Percentiles rank a stretch among this genome's conserved stretches.
Conservation (phyloP, 1,139 yeast species). For the Martiniozyma asiatica region DNA sequence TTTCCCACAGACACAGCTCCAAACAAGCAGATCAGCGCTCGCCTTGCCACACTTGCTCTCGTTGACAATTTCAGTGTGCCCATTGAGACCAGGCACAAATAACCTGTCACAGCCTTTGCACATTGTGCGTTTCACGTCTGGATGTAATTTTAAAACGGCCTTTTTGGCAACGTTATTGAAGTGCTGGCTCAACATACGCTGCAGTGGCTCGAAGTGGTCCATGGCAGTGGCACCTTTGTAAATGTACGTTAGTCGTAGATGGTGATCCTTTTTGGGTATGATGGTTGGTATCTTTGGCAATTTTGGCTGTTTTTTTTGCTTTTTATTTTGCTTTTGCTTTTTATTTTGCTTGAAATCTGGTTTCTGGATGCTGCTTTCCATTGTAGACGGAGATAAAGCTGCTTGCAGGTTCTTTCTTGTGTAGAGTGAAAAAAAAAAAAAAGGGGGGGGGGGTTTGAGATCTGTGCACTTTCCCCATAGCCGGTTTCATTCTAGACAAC, state of each 20-base stretch:
- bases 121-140: conserved; percentile 44
- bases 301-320: no score
- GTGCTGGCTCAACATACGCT: conserved; percentile 34
- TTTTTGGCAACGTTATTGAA: conserved; percentile 46
- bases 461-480: no score
- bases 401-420: no score
- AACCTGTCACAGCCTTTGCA: conserved; percentile 48
- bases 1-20: conserved; percentile 27
- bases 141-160: conserved; percentile 50
- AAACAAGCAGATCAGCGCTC: conserved; percentile 21
- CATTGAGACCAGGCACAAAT: conserved; percentile 34
- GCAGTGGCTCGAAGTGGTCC: conserved; percentile 26
- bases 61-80: conserved; percentile 24
- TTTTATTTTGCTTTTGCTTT: no score
- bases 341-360: no score
- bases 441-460: no score
- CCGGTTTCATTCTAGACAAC: no score
- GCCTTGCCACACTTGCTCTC: conserved; percentile 17
- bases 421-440: no score
- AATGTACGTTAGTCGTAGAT: conserved; percentile 43
- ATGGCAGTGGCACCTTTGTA: conserved; percentile 29
- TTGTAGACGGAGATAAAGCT: no score
- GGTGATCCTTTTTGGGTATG: conserved; percentile 47
- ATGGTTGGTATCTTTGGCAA: conserved; percentile 18
- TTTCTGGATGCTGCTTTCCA: no score